phyloP scores from a whole-genome alignment of 257 asterid species.

The Nicotiana otophora region DNA sequence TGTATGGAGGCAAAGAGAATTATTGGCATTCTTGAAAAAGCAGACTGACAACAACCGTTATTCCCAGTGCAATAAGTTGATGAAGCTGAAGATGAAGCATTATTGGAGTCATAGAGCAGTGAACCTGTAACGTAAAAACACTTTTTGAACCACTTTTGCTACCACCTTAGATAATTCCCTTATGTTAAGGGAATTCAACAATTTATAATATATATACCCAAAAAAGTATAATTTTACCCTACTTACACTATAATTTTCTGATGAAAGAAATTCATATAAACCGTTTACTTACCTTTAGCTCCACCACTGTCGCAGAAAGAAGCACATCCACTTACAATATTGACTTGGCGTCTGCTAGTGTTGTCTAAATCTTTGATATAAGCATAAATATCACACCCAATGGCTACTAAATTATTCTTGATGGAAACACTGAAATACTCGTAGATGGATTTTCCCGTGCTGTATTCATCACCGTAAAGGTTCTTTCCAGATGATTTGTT shows the following conservation, averaged over 20 bases:
- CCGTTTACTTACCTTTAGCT: too few species aligned
- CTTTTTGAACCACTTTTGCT: too few species aligned
- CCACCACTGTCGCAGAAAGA: slow-evolving; percentile 14
- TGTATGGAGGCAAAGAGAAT: neutral
- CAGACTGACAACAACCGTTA: slow-evolving; percentile 19
- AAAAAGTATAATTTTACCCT: too few species aligned
- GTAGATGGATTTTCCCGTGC: fast-evolving
- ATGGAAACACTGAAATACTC: slow-evolving; percentile 6
- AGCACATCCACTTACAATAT: slow-evolving; percentile 17
- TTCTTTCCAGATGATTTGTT: slow-evolving; percentile 14
- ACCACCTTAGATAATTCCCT: too few species aligned
- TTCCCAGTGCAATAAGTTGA: slow-evolving; percentile 20
- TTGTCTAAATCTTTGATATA: slow-evolving; percentile 8
- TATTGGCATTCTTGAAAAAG: neutral
- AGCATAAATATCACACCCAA: slow-evolving; percentile 31
- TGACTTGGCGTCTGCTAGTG: neutral
- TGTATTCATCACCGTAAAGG: neutral
- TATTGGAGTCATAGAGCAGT: neutral
- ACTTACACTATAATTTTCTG: too few species aligned
- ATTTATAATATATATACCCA: too few species aligned
- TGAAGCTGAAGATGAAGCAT: neutral
- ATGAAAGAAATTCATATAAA: too few species aligned
- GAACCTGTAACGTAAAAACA: too few species aligned
- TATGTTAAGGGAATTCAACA: too few species aligned
- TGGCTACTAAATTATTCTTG: slow-evolving; percentile 18